Percentiles rank a stretch among this genome's conserved stretches.
phyloP scores from a whole-genome alignment of 73 alveolate genomes.

The Diophrys appendiculata region DNA sequence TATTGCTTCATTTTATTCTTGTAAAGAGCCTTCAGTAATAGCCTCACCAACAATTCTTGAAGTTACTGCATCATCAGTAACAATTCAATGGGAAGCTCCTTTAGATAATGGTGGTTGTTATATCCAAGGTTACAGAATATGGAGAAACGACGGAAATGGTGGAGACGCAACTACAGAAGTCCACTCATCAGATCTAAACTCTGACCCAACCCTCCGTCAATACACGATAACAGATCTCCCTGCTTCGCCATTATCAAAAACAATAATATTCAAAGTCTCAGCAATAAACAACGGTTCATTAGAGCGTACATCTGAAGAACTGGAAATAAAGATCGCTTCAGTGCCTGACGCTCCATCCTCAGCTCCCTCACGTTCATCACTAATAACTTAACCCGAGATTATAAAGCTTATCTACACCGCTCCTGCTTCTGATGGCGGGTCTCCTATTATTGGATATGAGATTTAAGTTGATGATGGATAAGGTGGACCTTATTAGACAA shows the following conservation, averaged over 20 bases:
- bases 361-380: background rate
- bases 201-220: constrained; percentile 30
- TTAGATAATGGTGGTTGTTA: constrained; percentile 69
- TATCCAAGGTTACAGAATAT: constrained; percentile 56
- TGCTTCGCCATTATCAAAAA: constrained; percentile 10
- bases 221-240: constrained; percentile 53
- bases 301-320: constrained; percentile 8
- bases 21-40: constrained; percentile 40
- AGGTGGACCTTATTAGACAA: constrained; percentile 36
- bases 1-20: constrained; percentile 16
- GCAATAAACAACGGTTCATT: background rate
- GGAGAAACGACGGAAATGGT: constrained; percentile 57
- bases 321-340: background rate
- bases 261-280: constrained; percentile 26
- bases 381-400: background rate
- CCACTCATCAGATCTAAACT: constrained; percentile 8
- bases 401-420: constrained; percentile 55
- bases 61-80: constrained; percentile 24
- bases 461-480: constrained; percentile 48
- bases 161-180: constrained; percentile 2
- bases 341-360: background rate
- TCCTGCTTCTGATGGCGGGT: constrained; percentile 72
- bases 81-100: constrained; percentile 64
- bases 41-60: constrained; percentile 24
- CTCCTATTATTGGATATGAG: constrained; percentile 60